Conservation (phyloP, 2,329 filamentous ascomycete species). For the Fusarium newnesense region DNA sequence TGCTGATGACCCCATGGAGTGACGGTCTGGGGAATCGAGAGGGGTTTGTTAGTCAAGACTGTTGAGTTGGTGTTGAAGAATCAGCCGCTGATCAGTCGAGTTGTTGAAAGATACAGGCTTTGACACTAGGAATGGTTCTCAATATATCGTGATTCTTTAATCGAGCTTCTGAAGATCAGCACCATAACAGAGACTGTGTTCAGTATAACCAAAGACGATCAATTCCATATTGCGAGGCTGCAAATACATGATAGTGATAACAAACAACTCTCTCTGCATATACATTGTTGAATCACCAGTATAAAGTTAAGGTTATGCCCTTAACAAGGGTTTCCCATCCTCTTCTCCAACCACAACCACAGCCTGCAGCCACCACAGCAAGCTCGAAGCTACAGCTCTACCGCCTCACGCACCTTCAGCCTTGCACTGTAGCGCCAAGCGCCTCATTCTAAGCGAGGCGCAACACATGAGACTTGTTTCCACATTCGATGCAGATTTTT, state of each 20-base stretch:
- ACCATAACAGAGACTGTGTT: neutral
- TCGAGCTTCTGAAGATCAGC: rapidly evolving
- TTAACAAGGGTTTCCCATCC: conserved; percentile 12
- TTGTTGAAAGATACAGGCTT: neutral
- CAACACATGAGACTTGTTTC: neutral
- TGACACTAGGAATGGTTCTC: neutral
- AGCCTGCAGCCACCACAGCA: neutral
- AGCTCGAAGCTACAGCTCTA: neutral
- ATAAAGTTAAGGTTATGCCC: conserved; percentile 25
- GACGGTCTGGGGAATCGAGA: neutral
- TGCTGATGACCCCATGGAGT: conserved; percentile 3
- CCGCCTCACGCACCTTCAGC: neutral
- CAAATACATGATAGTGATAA: too few relatives aligned
- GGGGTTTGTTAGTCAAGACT: neutral
- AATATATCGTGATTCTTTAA: neutral
- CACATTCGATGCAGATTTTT: neutral
- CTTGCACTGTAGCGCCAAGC: neutral
- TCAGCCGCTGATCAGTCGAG: conserved; percentile 10
- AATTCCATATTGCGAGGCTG: neutral
- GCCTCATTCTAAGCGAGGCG: neutral
- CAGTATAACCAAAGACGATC: rapidly evolving
- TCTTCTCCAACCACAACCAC: neutral
- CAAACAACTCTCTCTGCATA: neutral
- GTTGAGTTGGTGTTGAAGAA: neutral
- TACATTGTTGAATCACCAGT: neutral